Conservation (phyloP, 352 stramenopile species). For the Globisporangium canariense region DNA sequence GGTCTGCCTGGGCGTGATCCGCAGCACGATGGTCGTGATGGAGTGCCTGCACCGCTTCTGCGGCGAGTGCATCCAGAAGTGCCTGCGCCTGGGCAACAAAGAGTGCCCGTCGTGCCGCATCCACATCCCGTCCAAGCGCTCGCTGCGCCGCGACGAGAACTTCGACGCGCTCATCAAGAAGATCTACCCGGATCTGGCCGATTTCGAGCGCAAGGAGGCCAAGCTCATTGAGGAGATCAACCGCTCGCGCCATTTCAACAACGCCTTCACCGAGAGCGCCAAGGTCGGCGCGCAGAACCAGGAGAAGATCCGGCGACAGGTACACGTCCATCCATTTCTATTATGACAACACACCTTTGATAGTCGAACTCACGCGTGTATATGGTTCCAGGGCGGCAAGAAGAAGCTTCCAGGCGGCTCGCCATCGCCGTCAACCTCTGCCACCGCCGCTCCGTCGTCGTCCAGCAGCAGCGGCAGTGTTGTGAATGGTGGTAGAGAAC, state of each 20-base stretch:
- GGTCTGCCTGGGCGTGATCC: slow-evolving; percentile 85
- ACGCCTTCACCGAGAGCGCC: slow-evolving; percentile 70
- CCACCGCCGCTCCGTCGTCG: not conserved
- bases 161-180: slow-evolving; percentile 85
- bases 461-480: not conserved
- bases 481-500: not conserved
- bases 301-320: slow-evolving; percentile 51
- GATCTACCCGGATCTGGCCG: slow-evolving; percentile 83
- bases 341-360: not conserved
- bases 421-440: not conserved
- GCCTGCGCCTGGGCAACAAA: slow-evolving; percentile 78
- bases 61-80: slow-evolving; percentile 86
- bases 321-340: slow-evolving; percentile 14
- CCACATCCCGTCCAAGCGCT: slow-evolving; percentile 86
- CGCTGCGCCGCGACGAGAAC: slow-evolving; percentile 75
- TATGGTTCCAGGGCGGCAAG: slow-evolving; percentile 2
- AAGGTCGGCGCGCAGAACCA: slow-evolving; percentile 73
- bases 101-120: slow-evolving; percentile 89
- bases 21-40: slow-evolving; percentile 86
- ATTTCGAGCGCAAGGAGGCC: slow-evolving; percentile 75
- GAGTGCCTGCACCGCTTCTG: slow-evolving; percentile 92
- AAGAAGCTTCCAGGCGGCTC: slow-evolving; percentile 13
- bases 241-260: slow-evolving; percentile 77
- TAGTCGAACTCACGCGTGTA: not conserved
- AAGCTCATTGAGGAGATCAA: slow-evolving; percentile 83